phyloP scores from a whole-genome alignment of 2,329 filamentous ascomycete genomes.

The Clarireedia monteithiana region DNA sequence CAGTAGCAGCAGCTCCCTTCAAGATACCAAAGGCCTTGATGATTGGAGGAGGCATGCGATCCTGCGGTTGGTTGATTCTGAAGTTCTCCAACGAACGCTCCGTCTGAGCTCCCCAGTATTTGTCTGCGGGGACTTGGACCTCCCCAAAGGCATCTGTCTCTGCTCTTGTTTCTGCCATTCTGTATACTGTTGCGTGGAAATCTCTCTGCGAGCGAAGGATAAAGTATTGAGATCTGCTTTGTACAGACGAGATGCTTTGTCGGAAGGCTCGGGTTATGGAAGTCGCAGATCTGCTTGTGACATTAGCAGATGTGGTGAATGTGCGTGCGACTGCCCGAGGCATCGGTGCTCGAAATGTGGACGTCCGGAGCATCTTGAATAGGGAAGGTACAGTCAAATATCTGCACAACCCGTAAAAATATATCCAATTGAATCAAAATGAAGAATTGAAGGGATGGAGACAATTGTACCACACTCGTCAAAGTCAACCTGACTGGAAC shows the following conservation, averaged over 20 bases:
- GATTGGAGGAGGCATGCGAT: constrained; percentile 93
- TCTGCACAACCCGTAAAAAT: constrained; percentile 1
- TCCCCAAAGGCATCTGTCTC: constrained; percentile 98
- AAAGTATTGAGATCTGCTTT: constrained; percentile 4
- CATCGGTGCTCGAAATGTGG: constrained; percentile 7
- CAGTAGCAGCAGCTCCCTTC: constrained; percentile 90
- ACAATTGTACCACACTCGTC: no score
- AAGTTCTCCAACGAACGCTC: constrained; percentile 96
- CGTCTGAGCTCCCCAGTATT: constrained; percentile 98
- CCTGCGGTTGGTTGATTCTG: constrained; percentile 97
- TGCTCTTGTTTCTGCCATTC: constrained; percentile 54
- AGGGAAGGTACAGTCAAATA: not conserved
- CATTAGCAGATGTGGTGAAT: constrained; percentile 2
- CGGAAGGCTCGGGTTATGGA: not conserved
- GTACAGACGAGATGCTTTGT: constrained; percentile 4
- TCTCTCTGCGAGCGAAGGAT: constrained; percentile 19
- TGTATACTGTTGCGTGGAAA: constrained; percentile 28
- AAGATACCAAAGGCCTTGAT: constrained; percentile 92
- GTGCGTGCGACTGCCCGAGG: constrained; percentile 7
- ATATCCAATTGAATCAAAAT: constrained; percentile 2
- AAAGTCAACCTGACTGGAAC: no score
- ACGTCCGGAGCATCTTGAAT: constrained; percentile 7
- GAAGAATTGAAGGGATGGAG: not conserved
- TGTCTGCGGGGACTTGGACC: constrained; percentile 83
- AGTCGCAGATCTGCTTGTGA: constrained; percentile 7